Conservation (phyloP, 805 yeast species). For the Tetrapisispora taiwanensis region DNA sequence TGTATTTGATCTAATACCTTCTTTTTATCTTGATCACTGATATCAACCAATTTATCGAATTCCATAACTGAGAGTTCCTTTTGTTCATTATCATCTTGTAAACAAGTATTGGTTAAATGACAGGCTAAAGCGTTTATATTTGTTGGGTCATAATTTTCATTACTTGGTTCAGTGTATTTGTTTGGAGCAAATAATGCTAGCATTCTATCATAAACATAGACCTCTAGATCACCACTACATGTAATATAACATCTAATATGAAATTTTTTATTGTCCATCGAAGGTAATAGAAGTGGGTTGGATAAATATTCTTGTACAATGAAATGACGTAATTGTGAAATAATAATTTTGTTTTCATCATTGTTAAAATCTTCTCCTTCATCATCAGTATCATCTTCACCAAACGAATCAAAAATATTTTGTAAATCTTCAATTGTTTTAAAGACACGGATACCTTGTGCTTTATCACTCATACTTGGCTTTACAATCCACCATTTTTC, state of each 20-base stretch:
- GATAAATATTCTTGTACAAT: slow-evolving; percentile 74
- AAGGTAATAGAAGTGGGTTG: slow-evolving; percentile 55
- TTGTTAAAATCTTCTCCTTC: slow-evolving; percentile 24
- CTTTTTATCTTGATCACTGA: slow-evolving; percentile 30
- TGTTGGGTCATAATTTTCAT: slow-evolving; percentile 23
- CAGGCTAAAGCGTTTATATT: slow-evolving; percentile 43
- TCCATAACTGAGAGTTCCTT: slow-evolving; percentile 44
- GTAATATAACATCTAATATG: slow-evolving; percentile 82
- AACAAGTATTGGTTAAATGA: slow-evolving; percentile 89
- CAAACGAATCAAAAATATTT: slow-evolving; percentile 73
- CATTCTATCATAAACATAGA: slow-evolving; percentile 71
- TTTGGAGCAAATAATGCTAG: slow-evolving; percentile 69
- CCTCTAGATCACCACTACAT: slow-evolving; percentile 62
- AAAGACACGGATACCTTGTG: slow-evolving; percentile 87
- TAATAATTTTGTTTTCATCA: slow-evolving; percentile 55
- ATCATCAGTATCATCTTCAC: slow-evolving; percentile 58
- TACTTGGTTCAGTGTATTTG: slow-evolving; percentile 29
- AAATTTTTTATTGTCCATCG: slow-evolving; percentile 63
- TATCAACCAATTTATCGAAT: slow-evolving; percentile 45
- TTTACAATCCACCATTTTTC: slow-evolving; percentile 70
- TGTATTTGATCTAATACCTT: slow-evolving; percentile 47
- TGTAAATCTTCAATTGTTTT: slow-evolving; percentile 71
- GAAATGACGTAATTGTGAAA: slow-evolving; percentile 84
- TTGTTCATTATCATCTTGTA: slow-evolving; percentile 48
- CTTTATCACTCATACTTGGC: slow-evolving; percentile 96